A percentile compares a stretch with the other conserved stretches of the same genome.
Evolutionary conservation across 2,329 filamentous ascomycete genomes (phyloP).

Genomic region (Fusarium sp.): DNA sequence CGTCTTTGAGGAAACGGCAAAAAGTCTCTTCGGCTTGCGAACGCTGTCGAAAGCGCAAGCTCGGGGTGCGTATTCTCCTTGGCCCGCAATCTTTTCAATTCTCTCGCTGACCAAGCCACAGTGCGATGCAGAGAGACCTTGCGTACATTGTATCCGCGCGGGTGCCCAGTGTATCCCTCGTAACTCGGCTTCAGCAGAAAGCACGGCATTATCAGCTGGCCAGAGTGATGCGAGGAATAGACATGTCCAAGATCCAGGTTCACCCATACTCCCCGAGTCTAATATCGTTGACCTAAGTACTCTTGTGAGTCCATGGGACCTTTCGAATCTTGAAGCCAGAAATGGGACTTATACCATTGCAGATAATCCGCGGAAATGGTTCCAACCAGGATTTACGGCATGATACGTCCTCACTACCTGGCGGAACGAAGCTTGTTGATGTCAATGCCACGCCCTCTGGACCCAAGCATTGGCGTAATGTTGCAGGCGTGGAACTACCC

Average conservation of each 20-base stretch:
- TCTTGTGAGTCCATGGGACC: not conserved
- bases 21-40: not conserved
- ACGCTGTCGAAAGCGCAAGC: not conserved
- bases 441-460: not conserved
- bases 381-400: not conserved
- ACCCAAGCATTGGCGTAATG: not conserved
- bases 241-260: not conserved
- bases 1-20: not conserved
- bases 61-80: not conserved
- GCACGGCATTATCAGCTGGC: accelerated
- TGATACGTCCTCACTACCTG: not conserved
- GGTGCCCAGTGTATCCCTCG: not conserved
- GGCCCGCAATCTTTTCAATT: accelerated
- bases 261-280: not conserved
- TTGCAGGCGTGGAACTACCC: not conserved
- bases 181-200: not conserved
- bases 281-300: not conserved
- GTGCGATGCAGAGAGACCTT: not conserved
- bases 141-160: not conserved
- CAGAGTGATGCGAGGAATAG: not conserved
- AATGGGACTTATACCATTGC: accelerated
- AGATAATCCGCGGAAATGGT: not conserved
- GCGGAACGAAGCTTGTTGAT: not conserved
- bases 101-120: not conserved
- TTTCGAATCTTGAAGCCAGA: not conserved